Evolutionary conservation across 1,139 yeast genomes (phyloP).

Genomic region (Kodamaea alishanica): DNA sequence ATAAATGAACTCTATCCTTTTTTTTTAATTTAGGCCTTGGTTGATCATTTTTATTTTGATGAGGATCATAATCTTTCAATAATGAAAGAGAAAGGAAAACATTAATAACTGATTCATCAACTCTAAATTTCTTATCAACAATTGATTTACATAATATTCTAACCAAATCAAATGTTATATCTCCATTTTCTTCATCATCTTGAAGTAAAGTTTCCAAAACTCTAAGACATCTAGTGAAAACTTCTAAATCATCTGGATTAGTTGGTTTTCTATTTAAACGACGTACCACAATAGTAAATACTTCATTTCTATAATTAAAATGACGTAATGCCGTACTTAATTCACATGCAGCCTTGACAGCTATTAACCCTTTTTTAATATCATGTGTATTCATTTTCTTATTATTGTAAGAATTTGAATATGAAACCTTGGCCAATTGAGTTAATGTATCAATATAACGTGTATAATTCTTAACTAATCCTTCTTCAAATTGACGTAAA

Average conservation of each 20-base stretch:
- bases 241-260: conserved; percentile 41
- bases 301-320: conserved; percentile 76
- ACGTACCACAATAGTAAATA: conserved; percentile 63
- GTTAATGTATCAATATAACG: conserved; percentile 60
- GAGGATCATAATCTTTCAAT: conserved; percentile 77
- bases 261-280: conserved; percentile 57
- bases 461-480: conserved; percentile 64
- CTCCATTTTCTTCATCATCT: conserved; percentile 77
- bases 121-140: conserved; percentile 69
- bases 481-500: conserved; percentile 76
- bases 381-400: conserved; percentile 35
- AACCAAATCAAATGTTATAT: conserved; percentile 70
- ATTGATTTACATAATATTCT: conserved; percentile 66
- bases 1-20: conserved; percentile 83
- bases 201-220: conserved; percentile 61
- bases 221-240: conserved; percentile 58
- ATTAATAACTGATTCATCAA: conserved; percentile 80
- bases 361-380: conserved; percentile 51
- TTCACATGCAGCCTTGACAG: conserved; percentile 78
- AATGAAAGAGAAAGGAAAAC: conserved; percentile 69
- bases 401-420: conserved; percentile 39
- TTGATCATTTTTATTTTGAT: conserved; percentile 42
- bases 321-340: conserved; percentile 62
- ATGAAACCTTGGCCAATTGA: conserved; percentile 36
- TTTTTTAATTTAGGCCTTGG: conserved; percentile 55